Conservation (phyloP, 345 rosid genomes). For the Eucalyptus erythrocorys region DNA sequence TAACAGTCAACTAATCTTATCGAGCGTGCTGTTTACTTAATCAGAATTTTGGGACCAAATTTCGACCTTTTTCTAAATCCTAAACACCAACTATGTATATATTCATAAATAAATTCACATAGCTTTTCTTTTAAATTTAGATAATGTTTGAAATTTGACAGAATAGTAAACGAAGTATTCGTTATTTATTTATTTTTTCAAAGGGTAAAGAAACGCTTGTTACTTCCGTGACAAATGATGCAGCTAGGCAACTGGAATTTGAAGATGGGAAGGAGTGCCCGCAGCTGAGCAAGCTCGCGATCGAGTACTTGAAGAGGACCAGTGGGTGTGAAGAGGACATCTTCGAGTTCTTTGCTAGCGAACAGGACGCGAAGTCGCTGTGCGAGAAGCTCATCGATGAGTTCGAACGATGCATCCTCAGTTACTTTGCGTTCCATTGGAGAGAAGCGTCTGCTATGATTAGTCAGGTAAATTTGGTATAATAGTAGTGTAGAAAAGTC, state of each 20-base stretch:
- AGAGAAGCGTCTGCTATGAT: conserved; percentile 49
- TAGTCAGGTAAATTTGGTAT: conserved; percentile 22
- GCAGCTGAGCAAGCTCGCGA: conserved; percentile 52
- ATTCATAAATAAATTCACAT: not conserved
- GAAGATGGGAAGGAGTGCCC: conserved; percentile 58
- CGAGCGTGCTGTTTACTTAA: too few relatives aligned
- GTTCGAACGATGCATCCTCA: conserved; percentile 70
- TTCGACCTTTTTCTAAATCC: not conserved
- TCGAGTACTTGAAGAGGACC: conserved; percentile 45
- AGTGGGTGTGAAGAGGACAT: conserved; percentile 49
- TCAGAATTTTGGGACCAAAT: not conserved
- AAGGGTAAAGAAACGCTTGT: not conserved
- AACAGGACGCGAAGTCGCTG: conserved; percentile 43
- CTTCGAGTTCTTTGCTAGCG: conserved; percentile 32
- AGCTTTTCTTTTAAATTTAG: not conserved
- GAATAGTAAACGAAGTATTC: not conserved
- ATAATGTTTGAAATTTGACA: not conserved
- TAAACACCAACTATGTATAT: not conserved
- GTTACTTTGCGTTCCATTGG: conserved; percentile 88
- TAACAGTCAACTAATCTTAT: too few relatives aligned
- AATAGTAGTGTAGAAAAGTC: not conserved
- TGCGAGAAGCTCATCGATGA: conserved; percentile 59
- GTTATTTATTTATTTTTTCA: not conserved
- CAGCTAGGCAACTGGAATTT: conserved; percentile 84
- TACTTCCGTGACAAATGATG: not conserved